Conservation (phyloP, 2,329 filamentous ascomycete species). For the Neonectria coccinea region DNA sequence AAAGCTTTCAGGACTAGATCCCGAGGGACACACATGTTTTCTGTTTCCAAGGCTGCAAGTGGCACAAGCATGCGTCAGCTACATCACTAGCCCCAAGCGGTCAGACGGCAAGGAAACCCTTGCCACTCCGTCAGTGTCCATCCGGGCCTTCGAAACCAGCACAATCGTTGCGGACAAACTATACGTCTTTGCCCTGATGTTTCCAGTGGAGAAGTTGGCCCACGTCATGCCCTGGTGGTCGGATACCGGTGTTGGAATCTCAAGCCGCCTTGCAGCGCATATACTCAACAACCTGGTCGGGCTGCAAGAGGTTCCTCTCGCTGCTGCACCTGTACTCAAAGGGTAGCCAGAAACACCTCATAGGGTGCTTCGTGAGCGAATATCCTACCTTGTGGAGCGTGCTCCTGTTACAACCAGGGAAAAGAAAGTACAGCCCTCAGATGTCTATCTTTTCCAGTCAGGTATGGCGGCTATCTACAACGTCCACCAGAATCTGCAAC, state of each 20-base stretch:
- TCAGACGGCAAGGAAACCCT: neutral
- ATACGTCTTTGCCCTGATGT: neutral
- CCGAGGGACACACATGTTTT: neutral
- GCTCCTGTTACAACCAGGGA: neutral
- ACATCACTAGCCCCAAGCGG: neutral
- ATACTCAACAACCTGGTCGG: neutral
- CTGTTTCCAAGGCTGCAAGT: neutral
- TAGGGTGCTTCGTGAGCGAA: neutral
- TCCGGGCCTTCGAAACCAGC: neutral
- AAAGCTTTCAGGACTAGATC: neutral
- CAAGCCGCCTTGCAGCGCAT: neutral
- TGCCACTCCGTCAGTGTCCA: neutral
- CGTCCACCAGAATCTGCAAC: neutral
- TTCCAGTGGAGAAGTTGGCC: neutral
- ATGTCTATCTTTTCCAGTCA: neutral
- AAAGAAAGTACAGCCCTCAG: neutral
- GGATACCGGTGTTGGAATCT: neutral
- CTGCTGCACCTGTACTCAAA: neutral
- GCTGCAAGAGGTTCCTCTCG: neutral
- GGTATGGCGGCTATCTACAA: neutral
- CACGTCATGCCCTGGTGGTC: neutral
- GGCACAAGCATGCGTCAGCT: neutral
- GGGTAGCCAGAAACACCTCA: neutral
- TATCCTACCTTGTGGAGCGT: neutral
- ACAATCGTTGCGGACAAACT: neutral